Evolutionary conservation across 2,329 filamentous ascomycete species (phyloP).

Genomic region (Xylaria sp.): DNA sequence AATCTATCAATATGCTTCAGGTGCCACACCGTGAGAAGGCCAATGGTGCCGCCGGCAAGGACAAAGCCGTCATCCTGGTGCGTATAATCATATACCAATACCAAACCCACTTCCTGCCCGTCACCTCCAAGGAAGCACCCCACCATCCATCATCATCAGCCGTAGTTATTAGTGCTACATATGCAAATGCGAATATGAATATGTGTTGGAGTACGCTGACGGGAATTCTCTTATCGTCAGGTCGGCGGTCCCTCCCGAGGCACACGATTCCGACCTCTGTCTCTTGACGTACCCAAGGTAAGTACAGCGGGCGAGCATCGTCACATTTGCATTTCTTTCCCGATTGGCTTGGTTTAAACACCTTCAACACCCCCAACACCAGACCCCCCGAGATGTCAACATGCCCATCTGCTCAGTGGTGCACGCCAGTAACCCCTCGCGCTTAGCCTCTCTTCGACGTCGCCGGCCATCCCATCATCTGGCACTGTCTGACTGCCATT

Average conservation of each 20-base stretch:
- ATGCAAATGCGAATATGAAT: not conserved
- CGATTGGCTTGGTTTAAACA: slow-evolving; percentile 7
- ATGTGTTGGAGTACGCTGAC: slow-evolving; percentile 44
- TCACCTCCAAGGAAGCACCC: slow-evolving; percentile 36
- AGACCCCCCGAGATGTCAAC: not conserved
- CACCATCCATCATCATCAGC: slow-evolving; percentile 23
- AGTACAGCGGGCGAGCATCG: slow-evolving; percentile 40
- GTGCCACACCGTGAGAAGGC: slow-evolving; percentile 64
- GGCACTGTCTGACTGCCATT: slow-evolving; percentile 94
- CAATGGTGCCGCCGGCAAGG: slow-evolving; percentile 61
- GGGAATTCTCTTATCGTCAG: slow-evolving; percentile 58
- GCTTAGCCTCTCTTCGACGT: slow-evolving; percentile 93
- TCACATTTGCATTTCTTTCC: not conserved
- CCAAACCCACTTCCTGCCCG: slow-evolving; percentile 36
- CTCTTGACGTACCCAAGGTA: slow-evolving; percentile 95
- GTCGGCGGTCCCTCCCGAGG: slow-evolving; percentile 95
- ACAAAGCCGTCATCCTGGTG: slow-evolving; percentile 95
- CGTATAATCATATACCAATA: slow-evolving; percentile 46
- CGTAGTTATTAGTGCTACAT: not conserved
- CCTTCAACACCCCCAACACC: not conserved
- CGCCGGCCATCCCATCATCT: slow-evolving; percentile 97
- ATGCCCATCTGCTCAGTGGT: not conserved
- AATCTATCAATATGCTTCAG: slow-evolving; percentile 60
- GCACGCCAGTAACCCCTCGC: slow-evolving; percentile 12
- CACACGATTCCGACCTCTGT: slow-evolving; percentile 93